These are phyloP conservation scores for Metarhizium brunneum DNA, from an alignment of 2,329 filamentous ascomycete genomes.

Conservation along the genomic window DNA sequence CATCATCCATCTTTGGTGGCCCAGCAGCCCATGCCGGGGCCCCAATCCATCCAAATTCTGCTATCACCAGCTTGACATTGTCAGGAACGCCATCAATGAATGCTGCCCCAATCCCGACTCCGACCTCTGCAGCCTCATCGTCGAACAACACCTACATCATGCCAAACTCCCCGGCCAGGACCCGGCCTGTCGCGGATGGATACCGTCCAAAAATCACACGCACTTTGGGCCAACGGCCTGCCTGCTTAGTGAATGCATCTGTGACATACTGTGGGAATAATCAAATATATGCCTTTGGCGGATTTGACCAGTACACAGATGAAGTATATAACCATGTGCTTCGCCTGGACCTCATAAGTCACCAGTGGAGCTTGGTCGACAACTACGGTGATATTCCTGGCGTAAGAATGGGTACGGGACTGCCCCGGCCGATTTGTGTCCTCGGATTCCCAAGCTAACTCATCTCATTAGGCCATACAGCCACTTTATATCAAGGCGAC, in stretches of 20 bases:
- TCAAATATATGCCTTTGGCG: slow-evolving; percentile 95
- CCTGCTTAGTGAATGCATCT: slow-evolving; percentile 93
- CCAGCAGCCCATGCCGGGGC: slow-evolving; percentile 19
- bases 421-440: neutral
- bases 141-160: slow-evolving; percentile 84
- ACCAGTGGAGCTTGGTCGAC: slow-evolving; percentile 92
- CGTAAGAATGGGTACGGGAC: slow-evolving; percentile 72
- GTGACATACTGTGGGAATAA: slow-evolving; percentile 98
- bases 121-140: slow-evolving; percentile 24
- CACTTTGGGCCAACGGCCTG: slow-evolving; percentile 71
- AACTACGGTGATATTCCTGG: slow-evolving; percentile 98
- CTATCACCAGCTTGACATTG: slow-evolving; percentile 16
- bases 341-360: slow-evolving; percentile 72
- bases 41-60: slow-evolving; percentile 16
- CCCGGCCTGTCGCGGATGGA: slow-evolving; percentile 55
- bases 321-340: slow-evolving; percentile 98
- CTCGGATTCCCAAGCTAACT: slow-evolving; percentile 1
- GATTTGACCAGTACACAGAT: slow-evolving; percentile 97
- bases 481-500: slow-evolving; percentile 84
- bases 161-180: slow-evolving; percentile 72
- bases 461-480: slow-evolving; percentile 67
- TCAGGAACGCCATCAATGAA: slow-evolving; percentile 16
- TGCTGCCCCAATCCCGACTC: slow-evolving; percentile 11
- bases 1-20: slow-evolving; percentile 38
- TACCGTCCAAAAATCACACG: slow-evolving; percentile 79